Percentiles rank a stretch among this genome's conserved stretches.
phyloP scores from a whole-genome alignment of 495 filamentous ascomycete genomes.

The Aspergillus ostianus region DNA sequence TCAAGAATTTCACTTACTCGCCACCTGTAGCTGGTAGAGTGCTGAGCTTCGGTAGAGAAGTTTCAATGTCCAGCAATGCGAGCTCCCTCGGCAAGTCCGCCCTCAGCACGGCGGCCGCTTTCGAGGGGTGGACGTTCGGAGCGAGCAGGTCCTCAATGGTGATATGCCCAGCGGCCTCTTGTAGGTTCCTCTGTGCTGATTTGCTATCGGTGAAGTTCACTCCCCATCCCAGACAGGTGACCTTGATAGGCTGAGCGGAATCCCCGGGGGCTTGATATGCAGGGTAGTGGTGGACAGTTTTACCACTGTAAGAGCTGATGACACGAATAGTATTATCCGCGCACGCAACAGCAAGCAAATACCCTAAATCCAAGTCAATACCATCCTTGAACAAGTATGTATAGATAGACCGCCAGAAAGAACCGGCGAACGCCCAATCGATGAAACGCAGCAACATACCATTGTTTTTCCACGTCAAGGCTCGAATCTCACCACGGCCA shows the following conservation, averaged over 20 bases:
- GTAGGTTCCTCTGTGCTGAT: slow-evolving; percentile 41
- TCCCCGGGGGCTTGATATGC: slow-evolving; percentile 24
- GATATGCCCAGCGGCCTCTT: slow-evolving; percentile 39
- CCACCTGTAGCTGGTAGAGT: slow-evolving; percentile 57
- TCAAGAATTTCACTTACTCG: slow-evolving; percentile 27
- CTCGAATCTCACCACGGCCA: slow-evolving; percentile 50
- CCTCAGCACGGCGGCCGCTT: slow-evolving; percentile 40
- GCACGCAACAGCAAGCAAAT: slow-evolving; percentile 75
- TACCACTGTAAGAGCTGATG: slow-evolving; percentile 72
- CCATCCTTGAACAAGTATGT: not conserved
- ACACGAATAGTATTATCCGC: slow-evolving; percentile 68
- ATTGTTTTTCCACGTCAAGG: slow-evolving; percentile 74
- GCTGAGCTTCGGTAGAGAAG: slow-evolving; percentile 76
- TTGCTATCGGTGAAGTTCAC: slow-evolving; percentile 63
- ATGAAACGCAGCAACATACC: slow-evolving; percentile 48
- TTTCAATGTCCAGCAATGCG: slow-evolving; percentile 74
- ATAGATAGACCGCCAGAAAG: not conserved
- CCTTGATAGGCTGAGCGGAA: slow-evolving; percentile 32
- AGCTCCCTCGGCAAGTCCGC: slow-evolving; percentile 75
- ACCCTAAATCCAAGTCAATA: slow-evolving; percentile 43
- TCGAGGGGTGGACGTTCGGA: slow-evolving; percentile 38
- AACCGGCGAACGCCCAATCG: not conserved
- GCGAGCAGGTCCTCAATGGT: slow-evolving; percentile 44
- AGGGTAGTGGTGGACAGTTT: slow-evolving; percentile 68
- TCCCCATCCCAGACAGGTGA: slow-evolving; percentile 72